A percentile compares a stretch with the other conserved stretches of the same genome.
These are phyloP conservation scores for Suaeda aralocaspica DNA, from an alignment of 148 eudicot species.

Conservation along the genomic window DNA sequence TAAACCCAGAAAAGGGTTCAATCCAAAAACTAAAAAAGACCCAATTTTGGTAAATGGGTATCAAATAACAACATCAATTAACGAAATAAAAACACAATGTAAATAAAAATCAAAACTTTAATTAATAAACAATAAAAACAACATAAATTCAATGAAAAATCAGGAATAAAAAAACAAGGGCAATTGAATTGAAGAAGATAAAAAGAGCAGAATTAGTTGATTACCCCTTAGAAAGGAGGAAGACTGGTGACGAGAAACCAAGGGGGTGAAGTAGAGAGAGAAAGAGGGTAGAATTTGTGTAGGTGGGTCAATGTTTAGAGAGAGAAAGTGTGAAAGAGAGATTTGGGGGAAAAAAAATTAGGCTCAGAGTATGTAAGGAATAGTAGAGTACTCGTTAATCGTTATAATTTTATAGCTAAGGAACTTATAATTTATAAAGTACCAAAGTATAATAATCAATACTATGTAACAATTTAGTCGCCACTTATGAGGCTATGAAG, in stretches of 20 bases:
- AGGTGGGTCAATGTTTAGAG: constrained; percentile 32
- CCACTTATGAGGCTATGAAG: no score
- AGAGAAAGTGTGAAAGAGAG: constrained; percentile 14
- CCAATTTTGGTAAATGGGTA: neutral
- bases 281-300: constrained; percentile 8
- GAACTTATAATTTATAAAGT: no score
- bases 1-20: constrained; percentile 19
- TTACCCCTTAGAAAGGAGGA: constrained; percentile 8
- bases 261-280: constrained; percentile 14
- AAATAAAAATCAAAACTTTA: constrained; percentile 2
- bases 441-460: no score
- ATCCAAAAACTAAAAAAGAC: neutral
- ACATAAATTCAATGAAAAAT: neutral
- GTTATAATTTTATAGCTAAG: no score
- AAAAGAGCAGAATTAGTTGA: constrained; percentile 24
- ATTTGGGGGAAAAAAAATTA: constrained; percentile 18
- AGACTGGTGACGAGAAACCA: constrained; percentile 1
- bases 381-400: no score
- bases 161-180: neutral
- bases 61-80: neutral
- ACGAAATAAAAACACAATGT: constrained; percentile 3
- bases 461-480: no score
- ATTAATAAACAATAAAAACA: neutral
- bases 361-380: no score
- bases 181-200: neutral